phyloP scores from a whole-genome alignment of 2,329 filamentous ascomycete genomes.

The Niveomyces coronatus region DNA sequence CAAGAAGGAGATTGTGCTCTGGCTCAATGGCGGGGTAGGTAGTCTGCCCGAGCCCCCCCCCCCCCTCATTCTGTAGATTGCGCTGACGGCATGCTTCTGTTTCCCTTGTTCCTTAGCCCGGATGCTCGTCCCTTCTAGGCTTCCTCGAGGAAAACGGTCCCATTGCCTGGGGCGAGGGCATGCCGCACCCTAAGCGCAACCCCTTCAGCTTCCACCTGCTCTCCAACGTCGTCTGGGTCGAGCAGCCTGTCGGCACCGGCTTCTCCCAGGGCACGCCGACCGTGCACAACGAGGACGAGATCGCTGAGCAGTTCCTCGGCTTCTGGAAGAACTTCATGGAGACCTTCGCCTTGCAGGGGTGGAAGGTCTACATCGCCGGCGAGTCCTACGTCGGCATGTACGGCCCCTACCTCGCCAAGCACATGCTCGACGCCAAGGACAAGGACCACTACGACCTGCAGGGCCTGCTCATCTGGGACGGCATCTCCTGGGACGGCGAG shows the following conservation, averaged over 20 bases:
- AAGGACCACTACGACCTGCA: conserved; percentile 56
- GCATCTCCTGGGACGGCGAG: conserved; percentile 44
- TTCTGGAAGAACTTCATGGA: conserved; percentile 67
- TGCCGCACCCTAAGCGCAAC: conserved; percentile 52
- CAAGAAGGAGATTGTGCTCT: conserved; percentile 39
- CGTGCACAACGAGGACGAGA: conserved; percentile 53
- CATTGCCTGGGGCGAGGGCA: conserved; percentile 61
- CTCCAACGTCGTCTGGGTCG: conserved; percentile 68
- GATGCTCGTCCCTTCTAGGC: conserved; percentile 53
- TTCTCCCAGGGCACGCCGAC: conserved; percentile 56
- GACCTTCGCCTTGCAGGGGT: conserved; percentile 50
- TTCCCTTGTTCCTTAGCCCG: too few relatives aligned
- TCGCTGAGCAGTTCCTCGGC: conserved; percentile 56
- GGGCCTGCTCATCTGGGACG: conserved; percentile 65
- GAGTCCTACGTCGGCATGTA: conserved; percentile 59
- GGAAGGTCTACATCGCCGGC: conserved; percentile 61
- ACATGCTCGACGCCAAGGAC: conserved; percentile 59
- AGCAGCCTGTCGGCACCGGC: conserved; percentile 58
- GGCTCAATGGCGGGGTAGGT: conserved; percentile 32
- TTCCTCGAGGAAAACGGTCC: conserved; percentile 71
- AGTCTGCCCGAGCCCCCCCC: too few relatives aligned
- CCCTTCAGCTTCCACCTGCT: conserved; percentile 65
- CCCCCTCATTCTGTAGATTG: too few relatives aligned
- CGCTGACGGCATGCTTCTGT: too few relatives aligned
- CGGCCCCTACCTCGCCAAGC: conserved; percentile 62